A percentile compares a stretch with the other conserved stretches of the same genome.
Evolutionary conservation across 2,329 filamentous ascomycete genomes (phyloP).

Genomic region (Magnaporthiopsis incrustans): DNA sequence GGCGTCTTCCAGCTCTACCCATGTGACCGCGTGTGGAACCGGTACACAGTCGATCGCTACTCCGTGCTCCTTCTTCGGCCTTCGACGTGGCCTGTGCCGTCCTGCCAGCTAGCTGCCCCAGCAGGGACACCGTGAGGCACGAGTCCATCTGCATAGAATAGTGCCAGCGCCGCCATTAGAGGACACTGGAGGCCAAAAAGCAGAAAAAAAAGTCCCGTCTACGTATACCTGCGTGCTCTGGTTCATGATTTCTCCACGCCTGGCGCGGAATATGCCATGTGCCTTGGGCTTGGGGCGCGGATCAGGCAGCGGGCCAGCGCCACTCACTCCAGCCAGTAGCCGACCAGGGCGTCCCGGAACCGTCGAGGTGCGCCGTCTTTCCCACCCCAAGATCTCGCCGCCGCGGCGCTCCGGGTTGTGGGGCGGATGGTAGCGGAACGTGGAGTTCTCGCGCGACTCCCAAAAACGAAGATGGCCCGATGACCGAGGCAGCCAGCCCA

Average conservation of each 20-base stretch:
- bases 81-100: slow-evolving; percentile 35
- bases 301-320: slow-evolving; percentile 15
- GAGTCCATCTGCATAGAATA: slow-evolving; percentile 32
- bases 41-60: slow-evolving; percentile 31
- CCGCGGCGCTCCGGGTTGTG: slow-evolving; percentile 13
- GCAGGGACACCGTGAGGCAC: slow-evolving; percentile 29
- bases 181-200: not conserved
- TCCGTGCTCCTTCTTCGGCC: slow-evolving; percentile 47
- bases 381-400: slow-evolving; percentile 17
- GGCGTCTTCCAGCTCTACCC: slow-evolving; percentile 18
- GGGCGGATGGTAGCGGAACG: slow-evolving; percentile 17
- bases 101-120: slow-evolving; percentile 28
- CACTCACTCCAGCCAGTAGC: slow-evolving; percentile 18
- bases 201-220: not conserved
- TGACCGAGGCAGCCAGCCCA: slow-evolving; percentile 15
- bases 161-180: not conserved
- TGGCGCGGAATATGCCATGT: too few species aligned
- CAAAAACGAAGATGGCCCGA: slow-evolving; percentile 15
- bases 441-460: slow-evolving; percentile 17
- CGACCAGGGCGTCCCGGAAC: slow-evolving; percentile 16
- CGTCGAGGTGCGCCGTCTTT: slow-evolving; percentile 14
- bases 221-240: not conserved
- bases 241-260: not conserved
- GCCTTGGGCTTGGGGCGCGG: slow-evolving; percentile 6
- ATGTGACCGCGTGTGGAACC: too few species aligned